Evolutionary conservation across 495 filamentous ascomycete genomes (phyloP), one percentile per base, ranked within the genome.

Genomic region (Penicillium simplicissimum): DNA sequence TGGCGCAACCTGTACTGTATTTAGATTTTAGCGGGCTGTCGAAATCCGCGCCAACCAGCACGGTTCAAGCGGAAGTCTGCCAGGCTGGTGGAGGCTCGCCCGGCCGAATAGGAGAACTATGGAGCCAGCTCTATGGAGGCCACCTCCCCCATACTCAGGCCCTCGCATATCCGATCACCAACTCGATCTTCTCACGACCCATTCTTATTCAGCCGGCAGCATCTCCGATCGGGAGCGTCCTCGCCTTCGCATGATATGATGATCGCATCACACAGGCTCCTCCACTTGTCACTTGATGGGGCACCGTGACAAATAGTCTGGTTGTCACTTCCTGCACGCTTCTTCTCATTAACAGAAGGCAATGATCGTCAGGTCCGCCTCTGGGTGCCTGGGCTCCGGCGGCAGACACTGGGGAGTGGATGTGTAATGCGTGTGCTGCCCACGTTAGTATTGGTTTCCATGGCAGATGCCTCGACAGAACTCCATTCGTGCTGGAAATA

Each of bases 101-200:
- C 31, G 40, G 38, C 38, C 55, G 23, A 57, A 58, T 42, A 59
- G 25, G 45, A 40, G 34, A 54, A 35, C 52, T 35, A 64, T 67
- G 61, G 61, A 64, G 42, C 43, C 43, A n/a, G n/a, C n/a, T n/a
- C n/a, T n/a, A n/a, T n/a, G n/a, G n/a, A n/a, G n/a, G n/a, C n/a
- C n/a, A n/a, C n/a, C n/a, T n/a, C n/a, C n/a, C n/a, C n/a, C n/a
- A n/a, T n/a, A n/a, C n/a, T n/a, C n/a, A n/a, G n/a, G n/a, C n/a
- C 31, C 15, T 54, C 56, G 45, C 28, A 43, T 28, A 62, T 34
- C 15, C 38, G 62, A 63, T 63, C 63, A 60, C 52, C 56, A 58
- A 25, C 43, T 61, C 66, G 66, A 66, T 68, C 57, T 28, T 57
- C 49, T 56, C 58, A 60, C 49, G 59, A 58, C 42, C 66, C 63